Conservation (phyloP, 352 stramenopile genomes). For the Globisporangium paroecandrum region DNA sequence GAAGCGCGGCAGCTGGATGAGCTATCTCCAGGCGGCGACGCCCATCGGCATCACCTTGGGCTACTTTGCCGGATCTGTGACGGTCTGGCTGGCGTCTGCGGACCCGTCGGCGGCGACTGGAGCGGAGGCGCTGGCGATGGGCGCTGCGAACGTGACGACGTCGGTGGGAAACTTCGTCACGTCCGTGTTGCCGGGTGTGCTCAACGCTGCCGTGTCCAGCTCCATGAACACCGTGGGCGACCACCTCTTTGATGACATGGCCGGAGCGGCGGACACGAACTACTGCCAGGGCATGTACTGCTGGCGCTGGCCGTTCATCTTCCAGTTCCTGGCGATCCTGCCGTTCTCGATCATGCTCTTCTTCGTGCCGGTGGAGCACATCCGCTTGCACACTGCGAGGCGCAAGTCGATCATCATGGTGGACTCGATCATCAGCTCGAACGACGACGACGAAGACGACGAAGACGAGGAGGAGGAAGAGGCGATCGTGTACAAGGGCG, state of each 20-base stretch:
- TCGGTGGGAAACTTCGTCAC: conserved; percentile 11
- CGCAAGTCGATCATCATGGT: conserved; percentile 69
- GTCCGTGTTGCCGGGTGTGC: conserved; percentile 14
- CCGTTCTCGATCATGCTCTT: conserved; percentile 77
- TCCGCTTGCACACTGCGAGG: conserved; percentile 48
- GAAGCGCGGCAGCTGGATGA: conserved; percentile 80
- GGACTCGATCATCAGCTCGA: conserved; percentile 38
- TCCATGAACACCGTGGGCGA: conserved; percentile 20
- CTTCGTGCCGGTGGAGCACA: conserved; percentile 71
- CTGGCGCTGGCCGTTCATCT: conserved; percentile 85
- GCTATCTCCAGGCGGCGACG: conserved; percentile 73
- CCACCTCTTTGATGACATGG: conserved; percentile 37
- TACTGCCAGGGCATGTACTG: conserved; percentile 78
- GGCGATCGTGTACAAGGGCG: conserved; percentile 22
- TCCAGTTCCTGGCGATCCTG: conserved; percentile 69
- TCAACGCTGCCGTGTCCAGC: conserved; percentile 23
- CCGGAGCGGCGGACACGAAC: conserved; percentile 28
- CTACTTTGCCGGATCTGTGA: conserved; percentile 74
- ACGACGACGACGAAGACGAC: conserved; percentile 36
- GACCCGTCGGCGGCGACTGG: conserved; percentile 21
- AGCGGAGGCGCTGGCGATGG: conserved; percentile 4
- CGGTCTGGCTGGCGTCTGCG: conserved; percentile 42
- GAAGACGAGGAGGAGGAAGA: conserved; percentile 25
- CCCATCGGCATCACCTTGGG: conserved; percentile 76
- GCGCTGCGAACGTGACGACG: conserved; percentile 14